These are phyloP conservation scores for Symbiodinium pilosum DNA, from an alignment of 73 alveolate genomes.

Conservation along the genomic window DNA sequence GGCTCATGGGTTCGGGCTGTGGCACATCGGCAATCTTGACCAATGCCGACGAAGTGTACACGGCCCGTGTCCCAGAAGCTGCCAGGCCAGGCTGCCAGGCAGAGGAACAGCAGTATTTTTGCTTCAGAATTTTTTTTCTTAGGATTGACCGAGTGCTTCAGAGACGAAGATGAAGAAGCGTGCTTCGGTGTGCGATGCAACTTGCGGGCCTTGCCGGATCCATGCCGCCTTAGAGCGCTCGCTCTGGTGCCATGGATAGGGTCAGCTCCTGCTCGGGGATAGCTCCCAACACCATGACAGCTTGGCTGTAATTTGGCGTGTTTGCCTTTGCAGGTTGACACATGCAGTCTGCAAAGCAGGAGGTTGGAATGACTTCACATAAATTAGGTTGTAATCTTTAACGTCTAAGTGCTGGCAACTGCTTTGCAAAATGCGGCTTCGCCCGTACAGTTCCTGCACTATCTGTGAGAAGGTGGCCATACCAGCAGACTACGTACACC, in stretches of 20 bases:
- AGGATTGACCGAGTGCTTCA: no score
- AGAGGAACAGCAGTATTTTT: not conserved
- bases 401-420: no score
- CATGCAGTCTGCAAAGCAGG: no score
- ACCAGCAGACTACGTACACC: no score
- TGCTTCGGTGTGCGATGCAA: not conserved
- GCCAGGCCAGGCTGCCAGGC: not conserved
- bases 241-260: not conserved
- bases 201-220: not conserved
- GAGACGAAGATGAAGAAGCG: no score
- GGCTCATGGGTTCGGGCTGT: not conserved
- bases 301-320: not conserved
- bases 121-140: not conserved
- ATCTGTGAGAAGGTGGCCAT: no score
- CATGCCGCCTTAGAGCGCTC: not conserved
- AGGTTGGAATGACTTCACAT: no score
- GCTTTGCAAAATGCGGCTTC: no score
- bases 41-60: not conserved
- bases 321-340: not conserved
- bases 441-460: no score
- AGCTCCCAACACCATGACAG: constrained; percentile 5
- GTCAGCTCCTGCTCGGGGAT: not conserved
- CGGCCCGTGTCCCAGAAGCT: not conserved
- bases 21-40: not conserved
- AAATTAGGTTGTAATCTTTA: no score